Evolutionary conservation across 495 filamentous ascomycete genomes (phyloP).

Genomic region (Aspergillus ostianus): DNA sequence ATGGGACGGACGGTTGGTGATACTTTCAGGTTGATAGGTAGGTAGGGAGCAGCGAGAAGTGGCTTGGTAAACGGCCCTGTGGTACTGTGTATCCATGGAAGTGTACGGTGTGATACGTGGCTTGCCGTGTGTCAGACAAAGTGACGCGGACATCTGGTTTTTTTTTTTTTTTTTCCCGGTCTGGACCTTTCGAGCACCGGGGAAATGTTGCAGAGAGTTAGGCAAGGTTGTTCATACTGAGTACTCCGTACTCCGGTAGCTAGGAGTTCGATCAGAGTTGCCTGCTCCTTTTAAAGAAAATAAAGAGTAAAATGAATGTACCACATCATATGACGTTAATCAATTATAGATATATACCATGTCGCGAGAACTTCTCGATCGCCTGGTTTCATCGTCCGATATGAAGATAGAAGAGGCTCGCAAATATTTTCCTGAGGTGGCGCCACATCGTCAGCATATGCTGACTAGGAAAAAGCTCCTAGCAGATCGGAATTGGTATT

Average conservation of each 20-base stretch:
- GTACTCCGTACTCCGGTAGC: no score
- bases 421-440: constrained; percentile 6
- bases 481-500: constrained; percentile 13
- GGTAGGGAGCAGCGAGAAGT: background rate
- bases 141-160: constrained; percentile 6
- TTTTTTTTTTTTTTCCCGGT: background rate
- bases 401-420: background rate
- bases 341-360: no score
- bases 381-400: background rate
- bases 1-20: background rate
- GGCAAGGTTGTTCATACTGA: background rate
- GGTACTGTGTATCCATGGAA: background rate
- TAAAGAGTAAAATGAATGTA: no score
- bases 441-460: constrained; percentile 11
- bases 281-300: background rate
- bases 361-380: no score
- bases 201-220: background rate
- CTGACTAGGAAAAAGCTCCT: constrained; percentile 3
- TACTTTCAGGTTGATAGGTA: background rate
- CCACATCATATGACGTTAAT: no score
- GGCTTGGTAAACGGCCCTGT: background rate
- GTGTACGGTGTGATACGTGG: background rate
- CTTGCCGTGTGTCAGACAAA: constrained; percentile 12
- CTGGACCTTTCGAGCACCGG: background rate
- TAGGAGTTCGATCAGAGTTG: background rate